These are phyloP conservation scores for Fusarium musae DNA, from an alignment of 2,329 filamentous ascomycete genomes.

Conservation along the genomic window DNA sequence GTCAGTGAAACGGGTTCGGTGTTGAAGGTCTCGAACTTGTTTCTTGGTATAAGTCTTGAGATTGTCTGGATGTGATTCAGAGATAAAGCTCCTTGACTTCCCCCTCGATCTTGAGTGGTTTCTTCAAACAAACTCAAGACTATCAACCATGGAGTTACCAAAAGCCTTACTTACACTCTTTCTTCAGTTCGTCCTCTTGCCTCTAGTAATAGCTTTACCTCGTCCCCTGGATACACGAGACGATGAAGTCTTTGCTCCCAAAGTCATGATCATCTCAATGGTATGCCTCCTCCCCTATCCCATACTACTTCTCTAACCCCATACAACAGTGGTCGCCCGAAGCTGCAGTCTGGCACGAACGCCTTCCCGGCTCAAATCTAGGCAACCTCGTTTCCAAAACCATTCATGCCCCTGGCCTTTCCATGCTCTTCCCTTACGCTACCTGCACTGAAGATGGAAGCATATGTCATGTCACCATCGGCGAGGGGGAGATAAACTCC, in stretches of 20 bases:
- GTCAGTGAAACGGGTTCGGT: conserved; percentile 21
- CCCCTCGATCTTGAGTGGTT: background rate
- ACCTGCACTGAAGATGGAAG: conserved; percentile 70
- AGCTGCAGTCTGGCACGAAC: conserved; percentile 69
- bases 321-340: conserved; percentile 68
- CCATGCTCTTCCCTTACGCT: conserved; percentile 71
- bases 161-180: conserved; percentile 8
- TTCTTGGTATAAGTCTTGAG: background rate
- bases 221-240: background rate
- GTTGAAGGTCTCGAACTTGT: conserved; percentile 14
- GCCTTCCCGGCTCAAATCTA: conserved; percentile 56
- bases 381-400: conserved; percentile 67
- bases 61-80: background rate
- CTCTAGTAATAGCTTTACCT: background rate
- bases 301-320: background rate
- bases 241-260: conserved; percentile 58
- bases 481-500: conserved; percentile 80
- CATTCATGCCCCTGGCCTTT: conserved; percentile 70
- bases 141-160: conserved; percentile 18
- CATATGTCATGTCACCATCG: conserved; percentile 76
- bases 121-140: background rate
- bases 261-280: conserved; percentile 72
- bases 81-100: conserved; percentile 13
- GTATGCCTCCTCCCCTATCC: conserved; percentile 51
- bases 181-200: background rate